phyloP scores from a whole-genome alignment of 495 filamentous ascomycete species.

The Beverwykella pulmonaria region DNA sequence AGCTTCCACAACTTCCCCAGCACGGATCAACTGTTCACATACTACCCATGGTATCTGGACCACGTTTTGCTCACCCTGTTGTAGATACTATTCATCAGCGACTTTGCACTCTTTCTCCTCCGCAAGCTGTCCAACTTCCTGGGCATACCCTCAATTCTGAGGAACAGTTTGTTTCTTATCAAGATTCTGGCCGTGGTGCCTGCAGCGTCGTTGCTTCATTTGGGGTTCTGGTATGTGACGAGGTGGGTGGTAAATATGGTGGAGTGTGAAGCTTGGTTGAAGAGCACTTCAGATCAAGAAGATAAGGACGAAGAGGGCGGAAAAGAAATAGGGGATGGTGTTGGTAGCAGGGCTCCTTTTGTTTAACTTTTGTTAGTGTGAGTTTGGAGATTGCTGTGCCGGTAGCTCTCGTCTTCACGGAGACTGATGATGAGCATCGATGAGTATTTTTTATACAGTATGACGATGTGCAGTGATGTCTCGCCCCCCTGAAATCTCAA shows the following conservation, averaged over 20 bases:
- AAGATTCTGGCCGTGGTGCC: conserved; percentile 22
- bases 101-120: conserved; percentile 21
- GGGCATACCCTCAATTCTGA: conserved; percentile 17
- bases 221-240: conserved; percentile 14
- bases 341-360: conserved; percentile 6
- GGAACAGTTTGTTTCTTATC: conserved; percentile 26
- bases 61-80: conserved; percentile 18
- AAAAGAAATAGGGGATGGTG: background rate
- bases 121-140: conserved; percentile 17
- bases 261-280: background rate
- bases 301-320: background rate
- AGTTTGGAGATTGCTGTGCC: conserved; percentile 21
- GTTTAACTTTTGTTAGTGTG: conserved; percentile 19
- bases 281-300: background rate
- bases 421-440: too few relatives aligned
- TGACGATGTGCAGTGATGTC: too few relatives aligned
- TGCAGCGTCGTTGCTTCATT: conserved; percentile 7
- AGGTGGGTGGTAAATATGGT: background rate
- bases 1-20: conserved; percentile 2
- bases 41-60: conserved; percentile 18
- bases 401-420: conserved; percentile 4
- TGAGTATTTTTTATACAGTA: background rate
- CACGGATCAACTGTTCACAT: conserved; percentile 12
- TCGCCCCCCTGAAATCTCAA: too few relatives aligned
- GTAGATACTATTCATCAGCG: conserved; percentile 14